Evolutionary conservation across 495 filamentous ascomycete species (phyloP), one percentile per base, ranked within the genome.

Genomic region (Darksidea phi): DNA sequence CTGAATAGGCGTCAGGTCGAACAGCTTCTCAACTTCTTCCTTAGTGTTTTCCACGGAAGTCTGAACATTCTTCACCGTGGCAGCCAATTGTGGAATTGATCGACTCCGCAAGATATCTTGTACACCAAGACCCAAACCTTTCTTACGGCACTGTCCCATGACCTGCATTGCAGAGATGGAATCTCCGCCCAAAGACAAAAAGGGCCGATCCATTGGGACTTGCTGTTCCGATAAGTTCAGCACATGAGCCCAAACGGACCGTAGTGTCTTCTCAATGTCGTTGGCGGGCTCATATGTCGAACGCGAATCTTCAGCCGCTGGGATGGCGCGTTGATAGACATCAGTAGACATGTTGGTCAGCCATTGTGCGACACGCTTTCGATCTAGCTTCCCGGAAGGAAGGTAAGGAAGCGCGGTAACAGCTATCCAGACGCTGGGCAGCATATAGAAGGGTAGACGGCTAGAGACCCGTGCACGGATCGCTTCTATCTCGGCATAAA

Each of bases 1-100:
- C 49, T 70, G 68, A 25, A 70, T 70, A 0, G 68, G 68, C 20
- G 64, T 53, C 8, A 70, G 61, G n/a, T 56, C 53, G 34, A 70
- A 70, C 1, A 38, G 32, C 17, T 38, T 53, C 10, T 63, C 65
- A 11, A 67, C 13, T 6, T 61, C 48, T 38, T 67, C 68, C 0
- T 0, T 26, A 10, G 26, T 13, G 15, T 43, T 6, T 2, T 20
- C 3, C 11, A 12, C 26, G 0, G 54, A 5, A 15, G 41, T 17
- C 12, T 60, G 2, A n/a, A 51, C 21, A 0, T 41, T 20, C 42
- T 46, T 60, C 17, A 55, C 46, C 0, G 36, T 21, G 1, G 25
- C 1, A 7, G 65, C 64, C 3, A 70, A 58, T n/a, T 70, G 52
- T 0, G 34, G n/a, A n/a, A 70, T 63, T 15, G 60, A 64, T 38